phyloP scores from a whole-genome alignment of 331 rosid genomes.

The Stylosanthes scabra region DNA sequence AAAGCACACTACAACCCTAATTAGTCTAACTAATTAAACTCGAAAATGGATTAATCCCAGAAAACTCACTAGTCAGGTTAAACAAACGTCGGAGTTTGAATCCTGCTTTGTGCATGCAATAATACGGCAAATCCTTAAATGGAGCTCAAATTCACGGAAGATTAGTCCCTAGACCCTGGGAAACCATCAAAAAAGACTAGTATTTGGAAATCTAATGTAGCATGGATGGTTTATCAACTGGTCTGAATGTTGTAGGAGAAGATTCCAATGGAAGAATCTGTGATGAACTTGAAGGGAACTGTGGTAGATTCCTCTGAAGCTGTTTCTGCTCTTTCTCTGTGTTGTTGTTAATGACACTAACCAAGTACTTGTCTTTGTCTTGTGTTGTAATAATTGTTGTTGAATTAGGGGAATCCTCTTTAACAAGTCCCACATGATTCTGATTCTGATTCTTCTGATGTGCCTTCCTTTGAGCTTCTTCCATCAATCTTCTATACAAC shows the following conservation, averaged over 20 bases:
- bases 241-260: constrained; percentile 58
- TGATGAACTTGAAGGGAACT: constrained; percentile 62
- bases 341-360: constrained; percentile 45
- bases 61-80: too few species aligned
- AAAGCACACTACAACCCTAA: too few species aligned
- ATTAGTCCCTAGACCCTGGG: too few species aligned
- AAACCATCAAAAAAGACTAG: too few species aligned
- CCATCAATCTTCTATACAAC: constrained; percentile 57
- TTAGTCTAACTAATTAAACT: too few species aligned
- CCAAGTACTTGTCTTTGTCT: constrained; percentile 46
- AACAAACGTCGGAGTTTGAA: too few species aligned
- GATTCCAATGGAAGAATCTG: constrained; percentile 83
- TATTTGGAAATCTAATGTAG: constrained; percentile 47
- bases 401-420: constrained; percentile 39
- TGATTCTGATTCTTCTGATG: constrained; percentile 26
- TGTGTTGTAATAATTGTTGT: constrained; percentile 18
- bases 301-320: constrained; percentile 32
- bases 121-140: too few species aligned
- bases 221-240: constrained; percentile 41
- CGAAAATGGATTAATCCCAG: too few species aligned
- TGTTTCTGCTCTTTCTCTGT: constrained; percentile 50
- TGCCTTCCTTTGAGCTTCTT: constrained; percentile 63
- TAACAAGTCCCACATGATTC: constrained; percentile 14
- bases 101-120: too few species aligned
- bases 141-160: too few species aligned